Conservation (phyloP, 2,329 filamentous ascomycete genomes). For the Macroventuria anomochaeta region DNA sequence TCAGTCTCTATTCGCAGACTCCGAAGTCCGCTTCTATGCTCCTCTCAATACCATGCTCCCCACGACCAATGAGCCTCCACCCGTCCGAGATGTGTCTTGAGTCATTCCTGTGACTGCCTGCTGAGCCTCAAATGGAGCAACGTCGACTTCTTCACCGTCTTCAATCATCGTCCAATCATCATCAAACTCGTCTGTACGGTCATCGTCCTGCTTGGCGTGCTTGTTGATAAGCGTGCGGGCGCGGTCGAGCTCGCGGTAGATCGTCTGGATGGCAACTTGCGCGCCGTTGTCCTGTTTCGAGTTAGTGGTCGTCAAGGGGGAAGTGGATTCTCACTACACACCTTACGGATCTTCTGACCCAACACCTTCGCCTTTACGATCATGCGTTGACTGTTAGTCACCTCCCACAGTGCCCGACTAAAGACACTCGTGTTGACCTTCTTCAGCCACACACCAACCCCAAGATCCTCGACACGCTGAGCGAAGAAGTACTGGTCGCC, state of each 20-base stretch:
- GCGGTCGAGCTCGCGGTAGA: constrained; percentile 95
- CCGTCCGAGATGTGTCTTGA: constrained; percentile 31
- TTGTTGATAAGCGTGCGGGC: constrained; percentile 82
- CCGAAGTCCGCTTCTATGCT: constrained; percentile 26
- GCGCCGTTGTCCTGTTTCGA: constrained; percentile 79
- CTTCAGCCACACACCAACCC: constrained; percentile 87
- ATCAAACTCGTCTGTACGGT: constrained; percentile 67
- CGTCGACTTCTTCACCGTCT: constrained; percentile 53
- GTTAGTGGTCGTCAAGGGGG: constrained; percentile 36
- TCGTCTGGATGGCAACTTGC: constrained; percentile 84
- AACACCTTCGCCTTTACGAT: constrained; percentile 81
- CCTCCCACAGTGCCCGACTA: constrained; percentile 86
- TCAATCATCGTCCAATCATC: constrained; percentile 94
- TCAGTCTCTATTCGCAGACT: constrained; percentile 31
- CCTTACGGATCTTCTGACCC: constrained; percentile 85
- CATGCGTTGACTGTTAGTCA: constrained; percentile 89
- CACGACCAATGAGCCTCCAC: constrained; percentile 33
- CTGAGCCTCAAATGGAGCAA: constrained; percentile 30
- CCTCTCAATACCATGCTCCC: constrained; percentile 43
- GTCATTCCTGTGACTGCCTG: constrained; percentile 29
- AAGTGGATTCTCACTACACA: constrained; percentile 54
- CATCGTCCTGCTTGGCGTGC: constrained; percentile 45
- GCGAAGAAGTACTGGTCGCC: constrained; percentile 98
- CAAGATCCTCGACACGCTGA: constrained; percentile 85
- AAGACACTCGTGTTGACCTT: constrained; percentile 89